Evolutionary conservation across 1,139 yeast genomes (phyloP).

Genomic region (Eremothecium coryli): DNA sequence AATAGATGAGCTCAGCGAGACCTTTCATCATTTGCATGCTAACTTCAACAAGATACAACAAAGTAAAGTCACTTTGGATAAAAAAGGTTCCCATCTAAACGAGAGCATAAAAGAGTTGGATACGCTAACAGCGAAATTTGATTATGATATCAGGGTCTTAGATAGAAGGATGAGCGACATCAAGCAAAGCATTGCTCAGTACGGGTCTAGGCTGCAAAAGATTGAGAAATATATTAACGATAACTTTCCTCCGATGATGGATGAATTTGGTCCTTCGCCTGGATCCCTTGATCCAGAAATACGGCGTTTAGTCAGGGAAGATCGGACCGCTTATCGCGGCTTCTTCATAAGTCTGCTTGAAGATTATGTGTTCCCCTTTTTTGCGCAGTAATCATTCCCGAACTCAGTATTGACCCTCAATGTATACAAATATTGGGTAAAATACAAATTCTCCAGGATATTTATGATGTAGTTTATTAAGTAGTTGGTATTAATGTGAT

Average conservation of each 20-base stretch:
- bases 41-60: constrained; percentile 18
- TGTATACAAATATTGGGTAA: too few relatives aligned
- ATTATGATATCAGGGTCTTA: constrained; percentile 70
- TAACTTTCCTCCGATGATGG: not conserved
- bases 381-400: too few relatives aligned
- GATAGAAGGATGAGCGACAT: constrained; percentile 70
- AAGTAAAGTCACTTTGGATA: constrained; percentile 29
- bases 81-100: constrained; percentile 34
- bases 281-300: too few relatives aligned
- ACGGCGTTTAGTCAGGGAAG: too few relatives aligned
- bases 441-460: too few relatives aligned
- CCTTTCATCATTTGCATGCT: not conserved
- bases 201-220: constrained; percentile 37
- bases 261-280: too few relatives aligned
- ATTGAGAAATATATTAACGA: constrained; percentile 23
- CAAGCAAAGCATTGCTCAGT: constrained; percentile 56
- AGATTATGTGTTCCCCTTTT: too few relatives aligned
- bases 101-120: constrained; percentile 53
- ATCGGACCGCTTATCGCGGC: too few relatives aligned
- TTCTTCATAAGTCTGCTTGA: too few relatives aligned
- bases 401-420: too few relatives aligned
- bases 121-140: constrained; percentile 63
- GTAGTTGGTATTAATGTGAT: constrained; percentile 34
- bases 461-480: too few relatives aligned
- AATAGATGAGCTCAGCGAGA: constrained; percentile 13